Base-by-base conservation (phyloP, 2,329 filamentous ascomycete species). In the Colletotrichum horii region DNA sequence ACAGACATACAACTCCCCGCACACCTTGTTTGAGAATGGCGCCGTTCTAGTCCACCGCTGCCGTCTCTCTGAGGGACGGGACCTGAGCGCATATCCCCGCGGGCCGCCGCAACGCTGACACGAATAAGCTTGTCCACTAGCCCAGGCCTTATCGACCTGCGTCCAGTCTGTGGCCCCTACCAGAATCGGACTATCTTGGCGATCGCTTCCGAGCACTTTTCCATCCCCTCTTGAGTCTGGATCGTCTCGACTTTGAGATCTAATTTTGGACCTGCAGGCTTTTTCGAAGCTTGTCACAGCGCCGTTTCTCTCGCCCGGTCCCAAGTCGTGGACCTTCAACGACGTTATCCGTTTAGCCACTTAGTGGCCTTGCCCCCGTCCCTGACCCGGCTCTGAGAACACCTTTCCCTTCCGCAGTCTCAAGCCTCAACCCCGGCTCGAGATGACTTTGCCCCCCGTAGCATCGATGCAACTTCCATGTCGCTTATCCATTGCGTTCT, bases 81-180 rank as follows among this genome's bases (percentile, higher is more conserved):
- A 65, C 19, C 64, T 24, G 26, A 73, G 64, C 73, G 64, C 43
- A 43, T 8, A 66, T 68, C 64, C 43, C 38, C n/a, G 72, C 69
- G 55, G 72, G 36, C 69, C 62, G 68, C 32, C 61, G 69, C 55
- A 62, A 52, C 24, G n/a, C 48, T 60, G 73, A 58, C 58, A 52
- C 60, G 52, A 73, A 64, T 75, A 73, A 75, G 73, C 73, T 73
- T 73, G 70, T 65, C 70, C 55, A 22, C 55, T n/a, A 72, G 73
- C 12, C 62, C 22, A 64, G 56, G 52, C 32, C 34, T 48, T 52
- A 58, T 48, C 15, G 64, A 30, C 30, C 58, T 34, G 11, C 2
- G 58, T 26, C 4, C 9, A 62, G 56, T 68, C 30, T 22, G 32
- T 69, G 32, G 68, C 32, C 34, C 22, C 16, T 16, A 58, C 16